Evolutionary conservation across 2,329 filamentous ascomycete species (phyloP), one percentile per base, ranked within the genome.

Genomic region (Phialemoniopsis sp.): DNA sequence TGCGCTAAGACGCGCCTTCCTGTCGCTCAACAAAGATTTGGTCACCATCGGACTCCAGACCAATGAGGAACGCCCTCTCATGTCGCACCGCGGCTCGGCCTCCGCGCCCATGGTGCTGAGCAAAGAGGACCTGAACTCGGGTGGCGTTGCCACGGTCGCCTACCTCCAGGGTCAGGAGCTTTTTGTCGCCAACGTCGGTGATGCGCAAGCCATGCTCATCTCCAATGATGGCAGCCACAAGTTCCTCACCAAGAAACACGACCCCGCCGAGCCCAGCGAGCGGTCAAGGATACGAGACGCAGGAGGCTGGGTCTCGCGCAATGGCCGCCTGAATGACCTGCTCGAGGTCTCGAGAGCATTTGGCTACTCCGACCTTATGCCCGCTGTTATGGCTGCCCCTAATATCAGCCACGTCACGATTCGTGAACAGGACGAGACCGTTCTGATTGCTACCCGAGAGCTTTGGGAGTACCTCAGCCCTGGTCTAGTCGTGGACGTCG

Each of bases 401-500:
- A 76, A 95, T 54, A 82, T 95, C 36, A 77, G 78, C 49, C 84
- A 89, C 46, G 72, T 90, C 45, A 85, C 80, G 2, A 76, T 97
- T 39, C 83, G 82, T 35, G 89, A 96, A 47, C 83, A 89, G 42
- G 91, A 98, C 57, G 93, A 98, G 61, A 91, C 95, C 66, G 85
- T 98, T 38, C 67, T 98, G 37, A 73, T 98, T 43, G 93, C 90
- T 3, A 96, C 90, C 7, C 83, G 82, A 47, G 91, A 98, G 57
- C 76, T 98, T 9, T 98, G 93, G 93, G 90, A 97, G 48, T 95
- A 90, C 59, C 74, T 98, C 10, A 85, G 86, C 1, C 88, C 89
- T 3, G 89, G 93, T 39, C 78, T 97, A 39, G 86, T 95, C 8
- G 89, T 95, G 17, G 94, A 98, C 58, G 83, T 97, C 39, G 89